Base-by-base conservation (phyloP, 305 asterid genomes). In the Fraxinus paxiana region DNA sequence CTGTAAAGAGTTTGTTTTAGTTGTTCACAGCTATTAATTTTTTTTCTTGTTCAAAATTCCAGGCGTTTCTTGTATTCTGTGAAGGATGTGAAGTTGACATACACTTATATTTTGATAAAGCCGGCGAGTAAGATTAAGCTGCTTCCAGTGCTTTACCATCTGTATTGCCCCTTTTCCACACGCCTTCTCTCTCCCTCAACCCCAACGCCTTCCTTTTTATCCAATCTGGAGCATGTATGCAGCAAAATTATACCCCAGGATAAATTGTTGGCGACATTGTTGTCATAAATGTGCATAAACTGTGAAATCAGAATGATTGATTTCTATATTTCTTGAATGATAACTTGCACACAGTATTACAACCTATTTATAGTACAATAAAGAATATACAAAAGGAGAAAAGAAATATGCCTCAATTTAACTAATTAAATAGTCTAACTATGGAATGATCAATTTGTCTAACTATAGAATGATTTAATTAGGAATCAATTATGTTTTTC, bases 81-180 rank as follows among this genome's bases (percentile, higher is more conserved):
- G 98, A 95, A 85, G 98, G 97, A 83, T 93, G 98, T 84, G 98
- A 95, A 88, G 97, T 91, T 84, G 97, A 92, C 86, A 86, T 95
- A 77, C 97, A 91, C 84, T 79, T 95, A 76, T 90, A 91, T 86
- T 91, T 95, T 79, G 98, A 93, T 80, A 91, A 92, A 90, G 96
- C 98, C 82, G 98, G 98, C 90, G 98, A 95, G 98, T 95, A 90
- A 91, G 98, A 80, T 59, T 80, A 79, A n/a, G 84, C 81, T 77
- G 63, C 77, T 85, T 83, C 82, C 20, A 46, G 30, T 84, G 54
- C 79, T 74, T 33, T 33, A 24, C 15, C 41, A 13, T 76, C 75
- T 71, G 33, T 73, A 5, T 83, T 30, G 75, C 73, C 28, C 30
- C 43, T 41, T 65, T 48, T 30, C 70, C 9, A 24, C 24, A n/a